Percentiles rank a stretch among this genome's conserved stretches.
phyloP scores from a whole-genome alignment of 345 rosid species.

The Erodium maritimum region DNA sequence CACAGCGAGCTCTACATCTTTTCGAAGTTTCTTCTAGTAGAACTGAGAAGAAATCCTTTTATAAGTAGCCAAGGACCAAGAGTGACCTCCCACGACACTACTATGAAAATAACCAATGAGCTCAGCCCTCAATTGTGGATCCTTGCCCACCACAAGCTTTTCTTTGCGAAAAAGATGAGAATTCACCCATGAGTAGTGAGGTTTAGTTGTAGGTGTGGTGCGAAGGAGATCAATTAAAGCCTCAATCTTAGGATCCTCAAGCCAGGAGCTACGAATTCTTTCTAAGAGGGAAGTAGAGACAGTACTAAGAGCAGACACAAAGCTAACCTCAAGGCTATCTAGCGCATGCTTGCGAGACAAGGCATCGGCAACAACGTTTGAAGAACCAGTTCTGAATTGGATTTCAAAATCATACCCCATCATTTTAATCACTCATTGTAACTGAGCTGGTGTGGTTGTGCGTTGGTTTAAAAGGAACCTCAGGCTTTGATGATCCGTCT shows the following conservation, averaged over 20 bases:
- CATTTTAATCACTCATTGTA: not conserved
- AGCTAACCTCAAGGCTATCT: not conserved
- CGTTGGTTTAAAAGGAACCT: not conserved
- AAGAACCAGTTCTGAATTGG: not conserved
- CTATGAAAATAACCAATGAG: not conserved
- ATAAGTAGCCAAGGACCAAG: not conserved
- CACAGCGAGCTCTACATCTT: not conserved
- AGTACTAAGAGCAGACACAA: not conserved
- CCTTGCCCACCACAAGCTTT: not conserved
- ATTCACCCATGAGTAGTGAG: too few species aligned
- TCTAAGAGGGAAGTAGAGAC: too few species aligned
- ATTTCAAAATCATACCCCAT: not conserved
- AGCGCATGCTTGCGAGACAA: too few species aligned
- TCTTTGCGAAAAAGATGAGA: too few species aligned
- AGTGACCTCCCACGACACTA: not conserved
- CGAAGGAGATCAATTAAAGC: too few species aligned
- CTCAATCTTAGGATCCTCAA: too few species aligned
- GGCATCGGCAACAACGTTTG: too few species aligned
- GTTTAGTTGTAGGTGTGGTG: too few species aligned
- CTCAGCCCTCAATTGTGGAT: too few species aligned
- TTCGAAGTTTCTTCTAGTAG: not conserved
- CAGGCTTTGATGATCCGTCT: constrained; percentile 4
- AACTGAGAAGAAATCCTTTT: not conserved
- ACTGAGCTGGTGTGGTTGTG: not conserved
- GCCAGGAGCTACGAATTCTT: too few species aligned